Conservation (phyloP, 2,329 filamentous ascomycete genomes). For the Fusarium bulbicola region DNA sequence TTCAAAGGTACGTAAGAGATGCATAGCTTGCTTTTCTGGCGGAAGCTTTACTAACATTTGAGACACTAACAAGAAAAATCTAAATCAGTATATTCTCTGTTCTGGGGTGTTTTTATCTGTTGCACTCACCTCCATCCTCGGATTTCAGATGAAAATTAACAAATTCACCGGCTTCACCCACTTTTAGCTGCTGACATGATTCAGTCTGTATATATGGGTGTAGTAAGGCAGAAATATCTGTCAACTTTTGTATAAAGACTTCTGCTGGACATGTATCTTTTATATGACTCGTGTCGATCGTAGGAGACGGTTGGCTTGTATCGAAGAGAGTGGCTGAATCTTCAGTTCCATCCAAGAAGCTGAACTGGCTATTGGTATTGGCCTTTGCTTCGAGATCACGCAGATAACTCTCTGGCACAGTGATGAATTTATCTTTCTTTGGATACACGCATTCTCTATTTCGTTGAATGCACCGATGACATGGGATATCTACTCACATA, state of each 20-base stretch:
- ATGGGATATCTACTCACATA: background rate
- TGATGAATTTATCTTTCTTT: background rate
- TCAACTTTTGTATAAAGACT: background rate
- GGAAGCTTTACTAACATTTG: background rate
- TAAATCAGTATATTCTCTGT: background rate
- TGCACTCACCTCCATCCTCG: background rate
- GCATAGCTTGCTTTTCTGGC: background rate
- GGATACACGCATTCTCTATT: background rate
- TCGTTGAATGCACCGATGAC: background rate
- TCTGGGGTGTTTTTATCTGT: rapidly evolving
- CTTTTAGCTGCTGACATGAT: background rate
- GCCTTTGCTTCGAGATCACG: background rate
- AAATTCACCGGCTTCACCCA: background rate
- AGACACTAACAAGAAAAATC: rapidly evolving
- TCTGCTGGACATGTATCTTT: background rate
- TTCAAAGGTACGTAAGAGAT: background rate
- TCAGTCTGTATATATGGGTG: background rate
- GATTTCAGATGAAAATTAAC: background rate
- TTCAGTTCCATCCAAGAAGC: background rate
- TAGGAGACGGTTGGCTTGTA: background rate
- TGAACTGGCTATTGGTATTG: background rate
- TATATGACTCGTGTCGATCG: background rate
- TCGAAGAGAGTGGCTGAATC: background rate
- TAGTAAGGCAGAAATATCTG: background rate
- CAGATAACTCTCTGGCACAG: background rate